A percentile compares a stretch with the other conserved stretches of the same genome.
Conservation (phyloP, 1,139 yeast genomes). For the Zhuliangozyma parablackwelliae region DNA sequence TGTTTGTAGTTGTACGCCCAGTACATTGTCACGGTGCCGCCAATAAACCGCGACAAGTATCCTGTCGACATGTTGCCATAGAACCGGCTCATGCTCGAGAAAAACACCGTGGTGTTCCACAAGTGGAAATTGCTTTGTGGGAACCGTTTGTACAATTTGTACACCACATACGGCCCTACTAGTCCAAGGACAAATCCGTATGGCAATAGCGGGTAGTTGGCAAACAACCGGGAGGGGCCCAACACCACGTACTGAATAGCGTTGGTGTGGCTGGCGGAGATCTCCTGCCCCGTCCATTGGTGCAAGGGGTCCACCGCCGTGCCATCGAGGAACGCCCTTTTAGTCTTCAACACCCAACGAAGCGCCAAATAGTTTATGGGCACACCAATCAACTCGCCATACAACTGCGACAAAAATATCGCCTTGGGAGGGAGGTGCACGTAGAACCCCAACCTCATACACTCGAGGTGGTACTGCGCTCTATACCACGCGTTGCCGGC, state of each 20-base stretch:
- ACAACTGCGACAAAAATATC: conserved; percentile 45
- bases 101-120: conserved; percentile 48
- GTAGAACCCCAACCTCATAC: conserved; percentile 46
- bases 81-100: conserved; percentile 43
- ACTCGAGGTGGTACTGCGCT: conserved; percentile 47
- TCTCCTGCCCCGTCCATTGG: conserved; percentile 50
- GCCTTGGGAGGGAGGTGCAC: conserved; percentile 44
- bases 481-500: conserved; percentile 54
- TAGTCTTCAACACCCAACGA: conserved; percentile 40
- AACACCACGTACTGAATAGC: conserved; percentile 48
- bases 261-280: conserved; percentile 39
- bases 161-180: conserved; percentile 32
- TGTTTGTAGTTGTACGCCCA: conserved; percentile 36
- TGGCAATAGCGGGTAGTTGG: conserved; percentile 37
- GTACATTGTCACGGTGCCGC: conserved; percentile 45
- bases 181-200: conserved; percentile 42
- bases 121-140: conserved; percentile 24
- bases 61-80: conserved; percentile 52
- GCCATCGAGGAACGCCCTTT: conserved; percentile 37
- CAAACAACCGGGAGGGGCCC: conserved; percentile 43
- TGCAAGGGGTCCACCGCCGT: conserved; percentile 37
- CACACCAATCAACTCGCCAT: conserved; percentile 48
- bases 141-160: conserved; percentile 20
- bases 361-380: conserved; percentile 46
- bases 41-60: conserved; percentile 40